Base-by-base conservation (phyloP, 305 asterid species). In the Fraxinus platypoda region DNA sequence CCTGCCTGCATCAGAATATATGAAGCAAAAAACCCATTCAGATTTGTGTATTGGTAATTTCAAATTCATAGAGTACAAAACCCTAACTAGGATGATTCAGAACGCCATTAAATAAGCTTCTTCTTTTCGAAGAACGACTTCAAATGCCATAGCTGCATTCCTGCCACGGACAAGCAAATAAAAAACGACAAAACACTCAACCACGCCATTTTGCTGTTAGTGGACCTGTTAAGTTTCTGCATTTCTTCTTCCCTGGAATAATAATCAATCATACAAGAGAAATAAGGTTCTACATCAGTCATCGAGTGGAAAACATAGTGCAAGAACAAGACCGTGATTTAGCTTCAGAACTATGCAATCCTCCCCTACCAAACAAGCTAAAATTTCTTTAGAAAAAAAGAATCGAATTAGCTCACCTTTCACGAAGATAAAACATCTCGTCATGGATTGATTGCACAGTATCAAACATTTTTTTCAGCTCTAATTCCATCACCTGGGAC, bases 61-160 rank as follows among this genome's bases (percentile, higher is more conserved):
- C 19, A 66, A 21, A 66, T 66, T 66, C 73, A 11, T 26, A n/a
- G 30, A 64, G 6, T 25, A 28, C 38, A 72, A 80, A 70, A 83
- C 80, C 71, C 74, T 9, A 75, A 79, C 79, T 78, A 64, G 81
- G 21, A 59, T n/a, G 41, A 17, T 70, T 41, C 21, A 26, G 8
- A 11, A 64, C 13, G 25, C 66, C 76, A 79, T 87, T 87, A 93
- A 62, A 97, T 94, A 34, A 97, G 98, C 97, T 94, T 97, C 91
- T 97, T 94, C 93, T 97, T 97, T 90, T 94, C 97, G 37, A 97
- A 94, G 90, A 93, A 97, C 30, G 97, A 33, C 90, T 94, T 97
- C 91, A 97, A 85, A 81, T 97, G 97, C 97, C 97, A 89, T 81
- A 93, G 80, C 91, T 94, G 99, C 83, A 97, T 52, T 62, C 95